Evolutionary conservation across 306 rosid genomes (phyloP).

Genomic region (Rosa multiflora): DNA sequence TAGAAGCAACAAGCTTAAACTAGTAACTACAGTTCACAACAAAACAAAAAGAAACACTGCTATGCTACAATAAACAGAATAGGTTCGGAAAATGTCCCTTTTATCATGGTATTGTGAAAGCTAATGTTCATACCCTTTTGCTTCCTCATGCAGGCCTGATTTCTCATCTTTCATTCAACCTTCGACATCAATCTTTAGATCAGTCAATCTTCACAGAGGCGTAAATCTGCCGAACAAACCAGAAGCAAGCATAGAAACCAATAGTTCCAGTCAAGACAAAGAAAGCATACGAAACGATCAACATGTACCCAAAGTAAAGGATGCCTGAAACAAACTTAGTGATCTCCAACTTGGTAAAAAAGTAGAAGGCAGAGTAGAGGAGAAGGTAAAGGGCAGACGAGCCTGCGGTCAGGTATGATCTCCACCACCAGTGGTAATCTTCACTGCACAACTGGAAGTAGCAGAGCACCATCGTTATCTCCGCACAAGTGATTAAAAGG

Average conservation of each 20-base stretch:
- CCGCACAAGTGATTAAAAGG: slow-evolving; percentile 90
- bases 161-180: slow-evolving; percentile 20
- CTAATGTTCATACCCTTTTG: neutral
- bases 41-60: slow-evolving; percentile 41
- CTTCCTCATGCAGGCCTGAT: slow-evolving; percentile 8
- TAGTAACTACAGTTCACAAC: slow-evolving; percentile 31
- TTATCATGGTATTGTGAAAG: slow-evolving; percentile 19
- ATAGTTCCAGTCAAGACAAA: slow-evolving; percentile 93
- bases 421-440: slow-evolving; percentile 99
- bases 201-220: slow-evolving; percentile 98
- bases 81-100: slow-evolving; percentile 35
- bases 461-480: slow-evolving; percentile 96
- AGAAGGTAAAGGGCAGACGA: slow-evolving; percentile 96
- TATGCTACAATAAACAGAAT: slow-evolving; percentile 40
- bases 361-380: slow-evolving; percentile 92
- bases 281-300: slow-evolving; percentile 82
- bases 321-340: slow-evolving; percentile 90
- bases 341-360: slow-evolving; percentile 92
- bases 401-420: slow-evolving; percentile 96
- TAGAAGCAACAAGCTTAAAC: slow-evolving; percentile 41
- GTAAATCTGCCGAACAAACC: slow-evolving; percentile 96
- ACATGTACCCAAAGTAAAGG: slow-evolving; percentile 92
- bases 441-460: slow-evolving; percentile 99
- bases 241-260: slow-evolving; percentile 96
- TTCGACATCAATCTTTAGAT: slow-evolving; percentile 28